Evolutionary conservation across 345 rosid genomes (phyloP), one percentile per base, ranked within the genome.

Genomic region (Eucalyptus regnans): DNA sequence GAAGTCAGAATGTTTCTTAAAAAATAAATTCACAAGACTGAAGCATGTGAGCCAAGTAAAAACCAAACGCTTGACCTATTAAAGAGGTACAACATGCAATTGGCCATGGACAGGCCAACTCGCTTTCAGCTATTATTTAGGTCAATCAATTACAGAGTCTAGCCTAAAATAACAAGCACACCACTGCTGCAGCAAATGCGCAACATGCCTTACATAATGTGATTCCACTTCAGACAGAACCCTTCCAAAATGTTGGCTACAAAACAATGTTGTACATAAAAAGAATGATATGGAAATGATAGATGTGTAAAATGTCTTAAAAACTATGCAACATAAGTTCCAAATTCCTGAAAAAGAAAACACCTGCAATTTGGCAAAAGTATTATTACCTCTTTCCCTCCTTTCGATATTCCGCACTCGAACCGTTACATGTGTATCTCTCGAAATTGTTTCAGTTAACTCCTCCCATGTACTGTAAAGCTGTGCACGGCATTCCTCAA

Each of bases 401-500:
- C 98, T 93, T 90, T 96, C 99, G 84, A 96, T 91, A 90, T n/a
- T 94, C 92, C 95, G 96, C 90, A 98, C 91, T 86, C 98, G 95
- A 90, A 98, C 99, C 90, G 92, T 92, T 90, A 94, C 89, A 89
- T 94, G 96, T 18, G 95, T 89, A 87, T 96, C 97, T 91, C 94
- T 91, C 12, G 95, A 87, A 90, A 89, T 71, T 86, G 97, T 92
- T 93, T 98, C 99, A 44, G 93, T 88, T 90, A 93, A 87, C 92
- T 98, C 99, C 93, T 98, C 99, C 99, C 98, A 98, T 29, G 99
- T 91, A 93, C 99, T 94, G 91, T 97, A 95, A 89, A 98, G 96
- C 87, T 98, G 99, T 51, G 99, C 99, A 88, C 99, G 99, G 88
- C 99, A 98, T 91, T 98, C 99, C 94, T 98, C 99, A 90, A 98